Conservation (phyloP, 2,329 filamentous ascomycete genomes). For the Penicillium psychrosexuale region DNA sequence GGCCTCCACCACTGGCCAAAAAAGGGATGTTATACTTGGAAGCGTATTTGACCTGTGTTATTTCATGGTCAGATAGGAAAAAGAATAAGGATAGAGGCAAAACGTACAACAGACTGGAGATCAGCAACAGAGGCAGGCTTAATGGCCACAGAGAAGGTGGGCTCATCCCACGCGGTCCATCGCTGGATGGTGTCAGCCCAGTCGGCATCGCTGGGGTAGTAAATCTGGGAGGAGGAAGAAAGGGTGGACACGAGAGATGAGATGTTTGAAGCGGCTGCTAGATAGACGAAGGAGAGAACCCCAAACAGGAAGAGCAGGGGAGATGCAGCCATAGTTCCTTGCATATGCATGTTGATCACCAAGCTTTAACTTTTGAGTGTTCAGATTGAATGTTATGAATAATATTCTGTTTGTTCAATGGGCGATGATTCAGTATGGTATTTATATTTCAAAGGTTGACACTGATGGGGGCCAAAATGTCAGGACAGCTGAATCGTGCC, state of each 20-base stretch:
- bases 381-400: too few relatives aligned
- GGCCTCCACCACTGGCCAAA: background rate
- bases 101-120: background rate
- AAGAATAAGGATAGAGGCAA: background rate
- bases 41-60: background rate
- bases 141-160: background rate
- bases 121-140: background rate
- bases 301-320: background rate
- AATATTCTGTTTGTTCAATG: too few relatives aligned
- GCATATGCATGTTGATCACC: background rate
- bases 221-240: background rate
- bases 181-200: background rate
- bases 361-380: too few relatives aligned
- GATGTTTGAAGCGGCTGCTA: background rate
- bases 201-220: background rate
- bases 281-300: background rate
- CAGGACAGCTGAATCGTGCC: too few relatives aligned
- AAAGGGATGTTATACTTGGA: background rate
- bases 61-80: background rate
- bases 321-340: background rate
- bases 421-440: too few relatives aligned
- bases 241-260: background rate
- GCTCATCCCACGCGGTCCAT: background rate
- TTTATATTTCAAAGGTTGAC: too few relatives aligned
- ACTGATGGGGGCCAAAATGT: too few relatives aligned